Base-by-base conservation (phyloP, 148 eudicot species). In the Fagopyrum homotropicum region DNA sequence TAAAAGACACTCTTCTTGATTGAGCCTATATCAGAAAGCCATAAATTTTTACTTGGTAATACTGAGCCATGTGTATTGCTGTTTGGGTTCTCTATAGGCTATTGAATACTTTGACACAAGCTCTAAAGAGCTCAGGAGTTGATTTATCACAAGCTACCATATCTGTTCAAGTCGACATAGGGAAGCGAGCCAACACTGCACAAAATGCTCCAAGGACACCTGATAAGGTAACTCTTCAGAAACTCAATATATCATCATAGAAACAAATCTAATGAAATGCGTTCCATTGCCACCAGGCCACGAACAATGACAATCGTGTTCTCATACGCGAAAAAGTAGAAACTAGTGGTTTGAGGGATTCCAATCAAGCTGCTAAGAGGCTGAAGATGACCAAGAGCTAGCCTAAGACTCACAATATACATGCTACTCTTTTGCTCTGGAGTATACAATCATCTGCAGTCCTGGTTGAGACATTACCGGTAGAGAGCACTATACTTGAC, bases 401-500 rank as follows among this genome's bases (percentile, higher is more conserved):
- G 19, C 4, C n/a, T 43, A 66, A 26, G 66, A 60, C 44, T 49
- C 52, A 49, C 12, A 12, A 49, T 9, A 49, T 49, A 49, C 52
- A 49, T 49, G 11, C 52, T 49, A 49, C 52, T 57, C 10, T 12
- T 12, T 12, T 29, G 69, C 69, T 30, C 69, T 63, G 69, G 71
- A 66, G 46, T 4, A 66, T 66, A 66, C 71, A 40, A 5, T 59
- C 64, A 59, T 59, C 64, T 22, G 64, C 64, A 22, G 35, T 59
- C 61, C 64, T 19, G 64, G 64, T n/a, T 59, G 52, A 49, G 52
- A 49, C 35, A 60, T 60, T 26, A 66, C 47, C 9, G 19, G 47
- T 66, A 66, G 71, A 66, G 71, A 40, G 71, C 71, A 14, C 71
- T 66, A 40, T 66, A 66, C 71, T 66, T 66, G 46, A 66, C 71